A percentile compares a stretch with the other conserved stretches of the same genome.
Conservation (phyloP, 2,329 filamentous ascomycete genomes). For the Pseudocercospora fuligena region DNA sequence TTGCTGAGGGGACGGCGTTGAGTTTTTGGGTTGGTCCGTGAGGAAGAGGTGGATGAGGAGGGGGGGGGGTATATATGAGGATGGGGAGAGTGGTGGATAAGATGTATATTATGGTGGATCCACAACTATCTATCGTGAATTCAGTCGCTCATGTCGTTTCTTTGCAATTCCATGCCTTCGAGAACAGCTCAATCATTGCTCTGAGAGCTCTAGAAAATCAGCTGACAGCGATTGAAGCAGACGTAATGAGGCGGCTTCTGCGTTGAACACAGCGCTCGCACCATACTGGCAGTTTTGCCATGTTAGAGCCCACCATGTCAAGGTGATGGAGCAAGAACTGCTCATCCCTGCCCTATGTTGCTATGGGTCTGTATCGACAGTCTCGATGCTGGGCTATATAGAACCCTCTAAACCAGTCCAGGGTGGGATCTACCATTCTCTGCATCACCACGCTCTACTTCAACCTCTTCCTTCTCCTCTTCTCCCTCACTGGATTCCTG, state of each 20-base stretch:
- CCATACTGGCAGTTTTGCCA: not conserved
- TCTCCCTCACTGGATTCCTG: not conserved
- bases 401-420: not conserved
- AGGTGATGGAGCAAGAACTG: not conserved
- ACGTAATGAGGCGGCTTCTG: not conserved
- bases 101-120: not conserved
- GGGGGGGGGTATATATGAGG: not conserved
- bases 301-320: not conserved
- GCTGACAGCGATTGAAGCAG: not conserved
- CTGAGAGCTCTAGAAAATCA: not conserved
- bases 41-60: not conserved
- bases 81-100: too few relatives aligned
- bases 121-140: not conserved
- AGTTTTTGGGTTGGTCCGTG: slow-evolving; percentile 11
- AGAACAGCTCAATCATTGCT: not conserved
- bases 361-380: not conserved
- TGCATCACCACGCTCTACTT: not conserved
- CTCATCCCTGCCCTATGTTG: not conserved
- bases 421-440: not conserved
- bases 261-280: not conserved
- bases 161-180: not conserved
- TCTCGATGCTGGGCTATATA: not conserved
- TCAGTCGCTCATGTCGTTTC: not conserved
- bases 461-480: not conserved
- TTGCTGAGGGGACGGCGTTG: slow-evolving; percentile 35